Evolutionary conservation across 768 basidiomycete genomes (phyloP).

Genomic region (Erythrobasidium yunnanense): DNA sequence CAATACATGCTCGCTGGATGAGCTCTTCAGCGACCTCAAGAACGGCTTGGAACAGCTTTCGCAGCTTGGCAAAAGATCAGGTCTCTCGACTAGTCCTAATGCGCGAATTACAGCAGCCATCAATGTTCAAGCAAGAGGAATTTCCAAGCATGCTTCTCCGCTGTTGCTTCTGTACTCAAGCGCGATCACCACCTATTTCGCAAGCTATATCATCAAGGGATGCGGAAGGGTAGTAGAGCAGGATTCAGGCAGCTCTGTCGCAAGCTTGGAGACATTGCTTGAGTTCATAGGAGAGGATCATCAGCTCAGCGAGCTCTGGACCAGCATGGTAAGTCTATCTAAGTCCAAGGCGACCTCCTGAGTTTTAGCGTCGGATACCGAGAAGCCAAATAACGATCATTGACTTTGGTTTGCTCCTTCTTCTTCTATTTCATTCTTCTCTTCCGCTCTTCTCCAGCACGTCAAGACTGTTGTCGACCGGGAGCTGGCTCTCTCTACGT

Average conservation of each 20-base stretch:
- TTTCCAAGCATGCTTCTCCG: not conserved
- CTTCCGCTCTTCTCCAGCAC: too few relatives aligned
- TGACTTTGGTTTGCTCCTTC: too few relatives aligned
- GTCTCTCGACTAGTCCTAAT: not conserved
- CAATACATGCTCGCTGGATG: too few relatives aligned
- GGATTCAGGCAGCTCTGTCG: not conserved
- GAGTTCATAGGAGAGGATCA: not conserved
- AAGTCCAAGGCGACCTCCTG: not conserved
- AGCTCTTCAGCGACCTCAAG: not conserved
- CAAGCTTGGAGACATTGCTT: not conserved
- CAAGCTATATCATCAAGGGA: not conserved
- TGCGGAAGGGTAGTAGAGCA: not conserved
- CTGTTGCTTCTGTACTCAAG: not conserved
- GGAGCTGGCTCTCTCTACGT: too few relatives aligned
- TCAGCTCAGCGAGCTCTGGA: not conserved
- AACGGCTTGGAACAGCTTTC: not conserved
- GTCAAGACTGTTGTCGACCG: too few relatives aligned
- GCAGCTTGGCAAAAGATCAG: not conserved
- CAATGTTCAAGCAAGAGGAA: too few relatives aligned
- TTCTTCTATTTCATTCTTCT: too few relatives aligned
- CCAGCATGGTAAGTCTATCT: not conserved
- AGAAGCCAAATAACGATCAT: too few relatives aligned
- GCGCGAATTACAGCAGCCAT: not conserved
- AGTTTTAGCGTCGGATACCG: too few relatives aligned
- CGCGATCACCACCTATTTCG: not conserved